Conservation (phyloP, 441 rosid species). For the Populus trichocarpa region DNA sequence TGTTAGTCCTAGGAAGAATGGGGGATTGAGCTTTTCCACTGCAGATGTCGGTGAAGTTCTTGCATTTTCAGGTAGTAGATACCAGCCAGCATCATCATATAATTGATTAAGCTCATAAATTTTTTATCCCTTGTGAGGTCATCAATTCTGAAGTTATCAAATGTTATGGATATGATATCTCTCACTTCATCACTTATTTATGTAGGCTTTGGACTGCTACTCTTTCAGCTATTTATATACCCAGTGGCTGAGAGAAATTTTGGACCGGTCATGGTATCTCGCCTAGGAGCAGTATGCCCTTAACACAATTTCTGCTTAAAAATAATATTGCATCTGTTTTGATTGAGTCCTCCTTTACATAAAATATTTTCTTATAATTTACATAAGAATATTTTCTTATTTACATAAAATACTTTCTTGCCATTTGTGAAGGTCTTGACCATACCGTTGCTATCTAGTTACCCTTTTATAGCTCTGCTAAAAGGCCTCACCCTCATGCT, state of each 20-base stretch:
- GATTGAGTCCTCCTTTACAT: constrained; percentile 1
- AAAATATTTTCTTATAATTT: neutral
- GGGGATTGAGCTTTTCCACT: constrained; percentile 49
- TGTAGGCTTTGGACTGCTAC: constrained; percentile 63
- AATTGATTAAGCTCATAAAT: neutral
- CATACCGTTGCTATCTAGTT: constrained; percentile 53
- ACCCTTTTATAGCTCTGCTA: constrained; percentile 51
- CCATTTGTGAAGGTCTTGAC: constrained; percentile 40
- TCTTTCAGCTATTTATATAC: constrained; percentile 64
- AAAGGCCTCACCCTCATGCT: constrained; percentile 47
- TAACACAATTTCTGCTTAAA: neutral
- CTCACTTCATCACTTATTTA: neutral
- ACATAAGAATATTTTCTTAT: too few species aligned
- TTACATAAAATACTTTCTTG: neutral
- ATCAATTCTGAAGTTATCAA: neutral
- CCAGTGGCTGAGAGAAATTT: constrained; percentile 51
- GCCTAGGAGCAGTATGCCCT: constrained; percentile 55
- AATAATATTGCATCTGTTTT: neutral
- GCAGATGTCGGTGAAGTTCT: constrained; percentile 53
- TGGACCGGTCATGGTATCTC: constrained; percentile 59
- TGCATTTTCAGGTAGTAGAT: constrained; percentile 44
- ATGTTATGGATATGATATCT: neutral
- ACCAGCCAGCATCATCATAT: neutral
- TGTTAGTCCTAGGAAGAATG: constrained; percentile 41
- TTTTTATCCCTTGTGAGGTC: neutral